These are phyloP conservation scores for Nicotiana tabacum DNA, from an alignment of 257 asterid genomes.

Conservation along the genomic window DNA sequence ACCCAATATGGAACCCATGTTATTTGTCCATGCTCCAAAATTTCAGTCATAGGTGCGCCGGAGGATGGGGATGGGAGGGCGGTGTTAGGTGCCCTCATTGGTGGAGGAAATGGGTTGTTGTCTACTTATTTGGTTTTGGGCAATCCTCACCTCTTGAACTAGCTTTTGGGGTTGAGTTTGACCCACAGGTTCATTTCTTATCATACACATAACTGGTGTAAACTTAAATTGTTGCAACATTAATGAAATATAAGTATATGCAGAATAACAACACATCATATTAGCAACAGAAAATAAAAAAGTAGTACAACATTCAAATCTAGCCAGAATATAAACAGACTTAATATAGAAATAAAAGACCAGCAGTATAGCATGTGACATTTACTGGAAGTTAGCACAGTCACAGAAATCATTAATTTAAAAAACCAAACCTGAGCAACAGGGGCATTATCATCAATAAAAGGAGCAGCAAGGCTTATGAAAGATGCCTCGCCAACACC, in stretches of 20 bases:
- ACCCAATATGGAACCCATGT: too few relatives aligned
- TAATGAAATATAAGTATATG: not conserved
- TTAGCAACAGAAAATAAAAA: not conserved
- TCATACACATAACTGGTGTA: too few relatives aligned
- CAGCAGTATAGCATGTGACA: not conserved
- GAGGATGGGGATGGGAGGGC: too few relatives aligned
- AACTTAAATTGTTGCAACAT: not conserved
- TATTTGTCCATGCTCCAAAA: too few relatives aligned
- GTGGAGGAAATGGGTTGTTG: too few relatives aligned
- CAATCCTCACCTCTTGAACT: too few relatives aligned
- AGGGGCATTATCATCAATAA: conserved; percentile 86
- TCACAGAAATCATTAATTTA: not conserved
- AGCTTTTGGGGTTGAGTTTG: too few relatives aligned
- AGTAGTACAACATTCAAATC: not conserved
- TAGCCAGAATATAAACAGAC: not conserved
- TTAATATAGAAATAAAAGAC: not conserved
- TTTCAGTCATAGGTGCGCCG: too few relatives aligned
- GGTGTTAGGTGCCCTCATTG: too few relatives aligned
- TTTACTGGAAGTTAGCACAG: not conserved
- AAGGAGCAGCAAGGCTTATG: conserved; percentile 84
- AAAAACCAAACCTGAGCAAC: conserved; percentile 46
- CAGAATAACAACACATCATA: not conserved
- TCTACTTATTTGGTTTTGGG: too few relatives aligned
- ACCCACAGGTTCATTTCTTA: too few relatives aligned
- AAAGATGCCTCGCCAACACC: conserved; percentile 94